Conservation (phyloP, 2,329 filamentous ascomycete genomes). For the Epicoccum nigrum region DNA sequence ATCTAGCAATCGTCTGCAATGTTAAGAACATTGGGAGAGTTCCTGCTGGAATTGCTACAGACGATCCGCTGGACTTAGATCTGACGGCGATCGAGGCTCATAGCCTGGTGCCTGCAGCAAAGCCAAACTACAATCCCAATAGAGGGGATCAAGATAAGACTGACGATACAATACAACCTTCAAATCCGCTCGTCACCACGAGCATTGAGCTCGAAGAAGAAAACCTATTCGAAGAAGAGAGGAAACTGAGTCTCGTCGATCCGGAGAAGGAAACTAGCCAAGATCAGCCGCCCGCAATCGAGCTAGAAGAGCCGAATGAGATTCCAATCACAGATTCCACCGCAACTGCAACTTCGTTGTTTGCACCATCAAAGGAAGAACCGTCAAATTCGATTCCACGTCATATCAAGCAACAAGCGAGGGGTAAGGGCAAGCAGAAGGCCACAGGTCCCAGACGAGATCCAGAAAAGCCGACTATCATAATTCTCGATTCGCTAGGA, state of each 20-base stretch:
- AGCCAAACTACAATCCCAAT: background rate
- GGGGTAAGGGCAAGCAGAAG: conserved; percentile 31
- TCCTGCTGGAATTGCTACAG: conserved; percentile 20
- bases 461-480: conserved; percentile 65
- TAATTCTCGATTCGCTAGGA: conserved; percentile 88
- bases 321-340: background rate
- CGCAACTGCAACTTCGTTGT: background rate
- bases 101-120: background rate
- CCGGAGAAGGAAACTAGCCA: conserved; percentile 16
- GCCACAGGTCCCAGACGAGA: conserved; percentile 37
- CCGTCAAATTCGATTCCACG: background rate
- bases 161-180: background rate
- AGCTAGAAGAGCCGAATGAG: background rate
- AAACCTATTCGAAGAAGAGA: conserved; percentile 32
- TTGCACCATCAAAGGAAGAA: background rate
- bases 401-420: background rate
- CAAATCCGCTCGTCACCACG: background rate
- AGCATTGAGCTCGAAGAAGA: conserved; percentile 15
- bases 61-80: background rate
- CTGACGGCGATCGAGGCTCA: background rate
- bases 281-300: background rate
- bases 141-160: background rate
- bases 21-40: conserved; percentile 65
- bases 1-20: conserved; percentile 93
- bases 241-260: conserved; percentile 29